Base-by-base conservation (phyloP, 108 stramenopile genomes). In the Cyclostephanos invisitatus region DNA sequence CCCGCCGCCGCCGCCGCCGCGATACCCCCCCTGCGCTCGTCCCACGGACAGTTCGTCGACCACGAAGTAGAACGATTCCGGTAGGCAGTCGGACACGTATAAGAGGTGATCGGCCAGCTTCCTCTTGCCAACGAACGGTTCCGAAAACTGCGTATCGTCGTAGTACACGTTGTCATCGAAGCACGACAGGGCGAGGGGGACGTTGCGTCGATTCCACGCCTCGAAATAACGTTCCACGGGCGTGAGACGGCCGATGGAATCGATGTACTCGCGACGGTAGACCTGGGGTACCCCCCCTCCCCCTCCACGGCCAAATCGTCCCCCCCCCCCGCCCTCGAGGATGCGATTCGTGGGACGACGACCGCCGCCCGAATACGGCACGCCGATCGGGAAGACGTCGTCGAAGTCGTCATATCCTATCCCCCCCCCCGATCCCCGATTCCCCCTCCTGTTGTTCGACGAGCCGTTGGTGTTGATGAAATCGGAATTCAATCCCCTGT, bases 141-240 rank as follows among this genome's bases (percentile, higher is more conserved):
- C 65, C 51, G 62, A 60, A 64, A 87, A 90, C 74, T 87, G 85
- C 20, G 89, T 88, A 44, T 88, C 86, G 59, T 90, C 85, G 62
- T 88, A 83, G 18, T 78, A 74, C 22, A 81, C 63, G 35, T 85
- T 71, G 15, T 85, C 81, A 21, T 68, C 67, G 53, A 88, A 88
- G 54, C 57, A 81, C 18, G 76, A 59, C 14, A 84, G 70, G 7
- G 89, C 89, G 5, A 68, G 48, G 9, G 73, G 82, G 62, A 90
- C 85, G 56, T 88, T 79, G 37, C 89, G 78, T 44, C 53, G 60
- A 70, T 90, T 90, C 89, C 89, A 90, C 14, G 86, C 83, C 9
- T 84, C 75, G 42, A 81, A 86, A 72, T 86, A 86, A 59, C 28
- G 55, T 75, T 86, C 83, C 4, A 86, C 80, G 32, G 75, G 46